Conservation (phyloP, 129 eudicot genomes). For the Lactuca sativa region DNA sequence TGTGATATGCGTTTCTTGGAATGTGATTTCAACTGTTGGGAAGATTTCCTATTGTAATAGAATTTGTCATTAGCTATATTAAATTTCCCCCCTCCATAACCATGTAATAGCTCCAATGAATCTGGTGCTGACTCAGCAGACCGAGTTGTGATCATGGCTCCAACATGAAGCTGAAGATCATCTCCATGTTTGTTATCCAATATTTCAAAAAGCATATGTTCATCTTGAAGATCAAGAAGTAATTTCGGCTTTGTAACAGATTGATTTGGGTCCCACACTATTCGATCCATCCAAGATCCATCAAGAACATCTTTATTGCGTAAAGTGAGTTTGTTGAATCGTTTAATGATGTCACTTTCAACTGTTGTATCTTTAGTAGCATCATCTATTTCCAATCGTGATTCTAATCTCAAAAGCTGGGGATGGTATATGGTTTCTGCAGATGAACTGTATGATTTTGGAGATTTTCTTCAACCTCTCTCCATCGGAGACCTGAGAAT, state of each 20-base stretch:
- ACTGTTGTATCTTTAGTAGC: slow-evolving; percentile 35
- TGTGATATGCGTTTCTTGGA: too few relatives aligned
- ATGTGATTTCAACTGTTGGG: too few relatives aligned
- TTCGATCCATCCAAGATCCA: slow-evolving; percentile 86
- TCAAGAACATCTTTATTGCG: slow-evolving; percentile 69
- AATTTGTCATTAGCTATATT: too few relatives aligned
- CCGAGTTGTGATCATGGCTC: slow-evolving; percentile 79
- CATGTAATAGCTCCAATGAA: too few relatives aligned
- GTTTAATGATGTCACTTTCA: slow-evolving; percentile 54
- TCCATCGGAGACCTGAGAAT: too few relatives aligned
- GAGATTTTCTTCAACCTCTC: too few relatives aligned
- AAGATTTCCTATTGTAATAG: too few relatives aligned
- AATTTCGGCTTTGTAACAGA: too few relatives aligned
- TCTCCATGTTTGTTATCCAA: slow-evolving; percentile 57
- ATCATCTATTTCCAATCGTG: slow-evolving; percentile 50
- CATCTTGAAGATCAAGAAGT: slow-evolving; percentile 87
- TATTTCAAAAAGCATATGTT: slow-evolving; percentile 93
- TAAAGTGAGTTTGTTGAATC: slow-evolving; percentile 68
- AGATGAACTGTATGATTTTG: too few relatives aligned
- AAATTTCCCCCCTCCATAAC: too few relatives aligned
- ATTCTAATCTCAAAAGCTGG: slow-evolving; percentile 76
- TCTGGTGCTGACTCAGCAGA: slow-evolving; percentile 47
- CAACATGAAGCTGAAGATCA: slow-evolving; percentile 81
- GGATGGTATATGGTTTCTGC: too few relatives aligned
- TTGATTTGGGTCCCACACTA: slow-evolving; percentile 90